phyloP scores from a whole-genome alignment of 805 yeast genomes.

The Barnettozyma sp. region DNA sequence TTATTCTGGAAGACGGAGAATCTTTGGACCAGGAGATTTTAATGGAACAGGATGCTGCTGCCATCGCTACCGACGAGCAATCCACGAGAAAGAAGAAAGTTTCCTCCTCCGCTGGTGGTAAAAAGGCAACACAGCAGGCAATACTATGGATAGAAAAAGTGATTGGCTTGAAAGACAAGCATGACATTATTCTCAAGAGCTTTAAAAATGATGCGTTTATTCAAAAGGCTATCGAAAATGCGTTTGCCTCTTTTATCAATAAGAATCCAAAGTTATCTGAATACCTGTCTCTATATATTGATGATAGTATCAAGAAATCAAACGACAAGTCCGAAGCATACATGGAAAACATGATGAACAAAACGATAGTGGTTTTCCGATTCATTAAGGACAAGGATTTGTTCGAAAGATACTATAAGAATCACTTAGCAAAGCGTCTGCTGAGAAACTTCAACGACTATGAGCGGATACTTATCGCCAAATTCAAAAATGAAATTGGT shows the following conservation, averaged over 20 bases:
- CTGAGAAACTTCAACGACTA: constrained; percentile 49
- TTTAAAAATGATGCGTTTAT: constrained; percentile 42
- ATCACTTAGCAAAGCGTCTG: constrained; percentile 78
- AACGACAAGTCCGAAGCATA: constrained; percentile 41
- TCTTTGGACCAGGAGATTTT: constrained; percentile 14
- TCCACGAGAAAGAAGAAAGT: constrained; percentile 7
- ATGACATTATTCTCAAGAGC: constrained; percentile 38
- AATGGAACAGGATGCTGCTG: constrained; percentile 23
- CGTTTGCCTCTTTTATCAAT: constrained; percentile 59
- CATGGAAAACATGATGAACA: constrained; percentile 39
- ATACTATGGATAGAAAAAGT: constrained; percentile 61
- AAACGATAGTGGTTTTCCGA: constrained; percentile 55
- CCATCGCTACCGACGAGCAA: constrained; percentile 11
- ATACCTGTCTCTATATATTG: constrained; percentile 49
- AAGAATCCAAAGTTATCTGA: constrained; percentile 42
- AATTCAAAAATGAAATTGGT: constrained; percentile 71
- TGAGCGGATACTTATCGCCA: constrained; percentile 62
- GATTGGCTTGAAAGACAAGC: constrained; percentile 43
- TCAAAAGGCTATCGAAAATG: constrained; percentile 48
- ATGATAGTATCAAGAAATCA: constrained; percentile 47
- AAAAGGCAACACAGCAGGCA: constrained; percentile 40
- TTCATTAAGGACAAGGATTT: constrained; percentile 76
- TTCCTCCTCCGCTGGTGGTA: constrained; percentile 15
- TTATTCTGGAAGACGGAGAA: constrained; percentile 42
- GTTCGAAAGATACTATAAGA: constrained; percentile 79